Evolutionary conservation across 208 protist genomes (phyloP).

Genomic region (Trichomonas gallinae): DNA sequence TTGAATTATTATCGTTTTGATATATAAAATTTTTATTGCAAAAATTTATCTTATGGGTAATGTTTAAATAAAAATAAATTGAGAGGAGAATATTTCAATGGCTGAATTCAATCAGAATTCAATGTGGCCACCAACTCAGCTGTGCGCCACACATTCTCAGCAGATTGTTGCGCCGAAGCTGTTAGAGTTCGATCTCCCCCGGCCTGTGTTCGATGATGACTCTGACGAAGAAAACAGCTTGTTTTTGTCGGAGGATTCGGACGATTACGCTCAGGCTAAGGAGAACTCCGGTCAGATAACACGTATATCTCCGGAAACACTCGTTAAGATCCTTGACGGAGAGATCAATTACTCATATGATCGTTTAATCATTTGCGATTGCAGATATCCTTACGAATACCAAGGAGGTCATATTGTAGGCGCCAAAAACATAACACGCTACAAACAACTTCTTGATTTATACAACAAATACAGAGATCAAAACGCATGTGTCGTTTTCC

Average conservation of each 20-base stretch:
- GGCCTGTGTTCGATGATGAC: not conserved
- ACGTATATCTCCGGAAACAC: not conserved
- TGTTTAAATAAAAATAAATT: no score
- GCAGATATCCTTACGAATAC: constrained; percentile 32
- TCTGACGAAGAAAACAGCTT: not conserved
- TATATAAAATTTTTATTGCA: no score
- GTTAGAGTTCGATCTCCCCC: not conserved
- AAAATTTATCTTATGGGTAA: no score
- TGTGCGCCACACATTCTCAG: not conserved
- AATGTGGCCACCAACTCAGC: not conserved
- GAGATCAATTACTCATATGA: not conserved
- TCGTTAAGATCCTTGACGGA: not conserved
- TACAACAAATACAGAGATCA: not conserved
- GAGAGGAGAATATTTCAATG: not conserved
- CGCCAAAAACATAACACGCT: not conserved
- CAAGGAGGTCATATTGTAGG: constrained; percentile 23
- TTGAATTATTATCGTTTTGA: no score
- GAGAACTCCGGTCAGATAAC: not conserved
- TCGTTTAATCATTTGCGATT: constrained; percentile 25
- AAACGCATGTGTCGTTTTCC: not conserved
- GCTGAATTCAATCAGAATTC: not conserved
- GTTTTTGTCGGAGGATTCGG: not conserved
- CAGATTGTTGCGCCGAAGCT: not conserved
- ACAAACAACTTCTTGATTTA: not conserved
- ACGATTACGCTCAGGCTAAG: not conserved